These are phyloP conservation scores for Arachnomyces sp. DNA, from an alignment of 2,329 filamentous ascomycete genomes.

Conservation along the genomic window DNA sequence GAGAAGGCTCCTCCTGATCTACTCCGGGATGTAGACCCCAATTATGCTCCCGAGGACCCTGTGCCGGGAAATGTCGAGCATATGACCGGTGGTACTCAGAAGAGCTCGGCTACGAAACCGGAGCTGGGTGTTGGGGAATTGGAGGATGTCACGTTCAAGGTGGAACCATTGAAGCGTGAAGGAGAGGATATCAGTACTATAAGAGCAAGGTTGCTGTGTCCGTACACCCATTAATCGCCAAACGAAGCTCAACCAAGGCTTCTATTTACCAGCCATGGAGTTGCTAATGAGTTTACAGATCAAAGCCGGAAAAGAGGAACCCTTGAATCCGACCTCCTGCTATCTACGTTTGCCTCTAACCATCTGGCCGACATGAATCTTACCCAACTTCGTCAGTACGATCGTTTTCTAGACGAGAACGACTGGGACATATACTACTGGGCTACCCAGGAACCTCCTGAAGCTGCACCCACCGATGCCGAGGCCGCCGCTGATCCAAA, in stretches of 20 bases:
- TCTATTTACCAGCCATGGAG: not conserved
- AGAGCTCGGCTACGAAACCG: constrained; percentile 31
- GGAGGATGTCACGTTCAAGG: constrained; percentile 74
- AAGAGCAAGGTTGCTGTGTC: constrained; percentile 72
- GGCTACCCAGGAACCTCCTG: constrained; percentile 73
- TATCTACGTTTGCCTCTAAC: constrained; percentile 85
- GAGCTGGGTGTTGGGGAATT: constrained; percentile 82
- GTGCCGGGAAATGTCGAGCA: constrained; percentile 56
- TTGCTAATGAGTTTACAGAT: constrained; percentile 48
- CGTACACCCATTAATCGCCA: constrained; percentile 17
- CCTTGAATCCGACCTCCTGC: constrained; percentile 88
- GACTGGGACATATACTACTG: constrained; percentile 99
- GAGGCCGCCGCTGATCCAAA: constrained; percentile 42
- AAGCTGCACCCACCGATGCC: constrained; percentile 44
- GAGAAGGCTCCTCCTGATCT: constrained; percentile 54
- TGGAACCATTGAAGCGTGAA: constrained; percentile 77
- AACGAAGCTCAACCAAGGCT: not conserved
- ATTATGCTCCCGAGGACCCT: constrained; percentile 53
- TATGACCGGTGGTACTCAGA: constrained; percentile 52
- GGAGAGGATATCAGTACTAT: constrained; percentile 82
- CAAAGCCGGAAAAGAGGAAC: constrained; percentile 95
- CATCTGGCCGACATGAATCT: constrained; percentile 68
- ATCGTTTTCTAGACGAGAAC: constrained; percentile 93
- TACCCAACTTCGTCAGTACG: constrained; percentile 73
- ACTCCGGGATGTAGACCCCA: constrained; percentile 48